These are phyloP conservation scores for Aphanomyces cochlioides DNA, from an alignment of 352 stramenopile species.

Conservation along the genomic window DNA sequence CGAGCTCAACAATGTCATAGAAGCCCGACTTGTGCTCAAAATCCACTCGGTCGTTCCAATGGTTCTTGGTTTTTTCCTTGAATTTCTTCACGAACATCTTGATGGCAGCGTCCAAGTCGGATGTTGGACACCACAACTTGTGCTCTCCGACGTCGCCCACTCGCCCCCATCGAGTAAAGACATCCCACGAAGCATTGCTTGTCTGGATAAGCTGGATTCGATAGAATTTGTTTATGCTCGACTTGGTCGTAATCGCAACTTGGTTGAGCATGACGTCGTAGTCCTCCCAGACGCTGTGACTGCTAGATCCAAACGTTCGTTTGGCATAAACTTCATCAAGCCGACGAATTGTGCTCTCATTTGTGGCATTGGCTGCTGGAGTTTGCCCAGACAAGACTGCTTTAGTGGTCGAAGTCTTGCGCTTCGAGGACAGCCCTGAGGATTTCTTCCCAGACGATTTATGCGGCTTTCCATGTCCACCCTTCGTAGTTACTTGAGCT, in stretches of 20 bases:
- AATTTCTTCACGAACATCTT: slow-evolving; percentile 14
- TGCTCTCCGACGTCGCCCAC: not conserved
- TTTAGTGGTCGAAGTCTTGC: too few species aligned
- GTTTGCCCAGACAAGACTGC: too few species aligned
- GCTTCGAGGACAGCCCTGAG: too few species aligned
- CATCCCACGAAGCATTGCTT: not conserved
- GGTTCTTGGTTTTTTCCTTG: slow-evolving; percentile 5
- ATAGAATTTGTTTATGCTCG: slow-evolving; percentile 45
- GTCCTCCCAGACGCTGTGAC: not conserved
- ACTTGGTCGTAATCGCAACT: slow-evolving; percentile 32
- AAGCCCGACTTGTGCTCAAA: not conserved
- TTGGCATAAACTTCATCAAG: too few species aligned
- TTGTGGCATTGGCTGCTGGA: too few species aligned
- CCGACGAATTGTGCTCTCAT: too few species aligned
- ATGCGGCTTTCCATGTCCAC: too few species aligned
- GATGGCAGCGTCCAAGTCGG: not conserved
- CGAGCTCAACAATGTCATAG: slow-evolving; percentile 17
- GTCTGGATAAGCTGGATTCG: slow-evolving; percentile 30
- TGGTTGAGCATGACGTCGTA: slow-evolving; percentile 40
- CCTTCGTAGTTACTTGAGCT: too few species aligned
- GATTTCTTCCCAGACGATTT: too few species aligned
- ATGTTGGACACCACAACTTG: not conserved
- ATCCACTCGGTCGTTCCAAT: not conserved
- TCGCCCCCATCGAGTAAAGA: slow-evolving; percentile 20
- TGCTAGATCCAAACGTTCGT: not conserved